Evolutionary conservation across 1,284 basidiomycete species (phyloP).

Genomic region (Somion occarium): DNA sequence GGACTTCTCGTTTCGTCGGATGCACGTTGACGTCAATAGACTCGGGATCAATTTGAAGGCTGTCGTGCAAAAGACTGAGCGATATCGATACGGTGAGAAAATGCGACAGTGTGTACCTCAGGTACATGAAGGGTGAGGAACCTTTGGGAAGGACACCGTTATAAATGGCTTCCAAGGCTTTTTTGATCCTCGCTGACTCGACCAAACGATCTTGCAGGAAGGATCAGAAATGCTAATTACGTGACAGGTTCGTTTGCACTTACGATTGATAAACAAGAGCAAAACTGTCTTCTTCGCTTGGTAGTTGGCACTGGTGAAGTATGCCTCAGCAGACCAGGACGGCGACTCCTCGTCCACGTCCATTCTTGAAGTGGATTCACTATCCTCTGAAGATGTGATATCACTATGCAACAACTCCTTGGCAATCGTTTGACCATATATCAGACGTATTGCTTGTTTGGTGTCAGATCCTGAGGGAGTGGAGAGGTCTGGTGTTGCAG

Average conservation of each 20-base stretch:
- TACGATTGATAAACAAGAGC: constrained; percentile 97
- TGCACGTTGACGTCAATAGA: constrained; percentile 98
- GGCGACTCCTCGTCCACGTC: constrained; percentile 26
- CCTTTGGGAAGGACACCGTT: constrained; percentile 89
- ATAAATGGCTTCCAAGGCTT: constrained; percentile 86
- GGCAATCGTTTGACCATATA: constrained; percentile 81
- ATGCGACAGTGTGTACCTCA: constrained; percentile 53
- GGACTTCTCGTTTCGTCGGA: constrained; percentile 96
- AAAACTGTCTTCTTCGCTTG: constrained; percentile 84
- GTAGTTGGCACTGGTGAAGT: constrained; percentile 87
- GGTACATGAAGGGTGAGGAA: constrained; percentile 85
- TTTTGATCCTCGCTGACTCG: constrained; percentile 84
- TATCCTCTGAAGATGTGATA: constrained; percentile 32
- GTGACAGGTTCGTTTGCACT: constrained; percentile 25
- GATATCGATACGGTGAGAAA: not conserved
- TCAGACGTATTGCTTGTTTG: constrained; percentile 69
- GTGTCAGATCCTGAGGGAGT: constrained; percentile 72
- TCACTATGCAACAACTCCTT: constrained; percentile 73
- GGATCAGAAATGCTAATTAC: constrained; percentile 1
- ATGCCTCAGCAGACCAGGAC: constrained; percentile 66
- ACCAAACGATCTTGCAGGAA: constrained; percentile 78
- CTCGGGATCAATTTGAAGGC: constrained; percentile 80
- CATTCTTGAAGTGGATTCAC: constrained; percentile 30
- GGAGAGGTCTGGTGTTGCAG: constrained; percentile 74
- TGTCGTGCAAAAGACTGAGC: constrained; percentile 23